Evolutionary conservation across 2,329 filamentous ascomycete species (phyloP).

Genomic region (Arthrobotrys iridis): DNA sequence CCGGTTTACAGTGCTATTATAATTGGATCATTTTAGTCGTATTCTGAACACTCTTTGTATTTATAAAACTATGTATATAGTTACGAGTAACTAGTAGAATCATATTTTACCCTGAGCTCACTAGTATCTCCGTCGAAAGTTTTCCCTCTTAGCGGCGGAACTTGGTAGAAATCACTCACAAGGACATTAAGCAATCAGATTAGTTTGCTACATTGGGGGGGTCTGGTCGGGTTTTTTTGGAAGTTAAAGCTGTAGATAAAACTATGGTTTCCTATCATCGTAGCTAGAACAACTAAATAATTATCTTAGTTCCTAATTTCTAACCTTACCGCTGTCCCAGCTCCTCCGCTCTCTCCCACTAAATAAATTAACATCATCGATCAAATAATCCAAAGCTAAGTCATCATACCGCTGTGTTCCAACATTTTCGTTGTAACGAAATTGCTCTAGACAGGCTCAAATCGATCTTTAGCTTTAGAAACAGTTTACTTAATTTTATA

Average conservation of each 20-base stretch:
- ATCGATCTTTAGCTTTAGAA: neutral
- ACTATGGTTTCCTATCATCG: neutral
- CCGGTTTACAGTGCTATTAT: neutral
- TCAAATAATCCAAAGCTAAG: neutral
- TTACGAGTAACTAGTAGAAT: neutral
- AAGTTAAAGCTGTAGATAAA: neutral
- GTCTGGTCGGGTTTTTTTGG: neutral
- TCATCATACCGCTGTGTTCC: neutral
- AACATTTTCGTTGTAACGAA: neutral
- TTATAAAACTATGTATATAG: neutral
- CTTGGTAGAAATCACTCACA: neutral
- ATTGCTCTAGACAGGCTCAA: neutral
- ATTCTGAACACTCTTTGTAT: neutral
- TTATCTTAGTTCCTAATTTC: neutral
- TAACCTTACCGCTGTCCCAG: neutral
- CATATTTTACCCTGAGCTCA: neutral
- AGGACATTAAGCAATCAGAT: neutral
- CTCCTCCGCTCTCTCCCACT: neutral
- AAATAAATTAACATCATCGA: neutral
- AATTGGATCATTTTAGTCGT: neutral
- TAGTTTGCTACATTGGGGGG: neutral
- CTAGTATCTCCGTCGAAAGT: neutral
- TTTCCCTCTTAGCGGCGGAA: neutral
- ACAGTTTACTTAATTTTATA: neutral
- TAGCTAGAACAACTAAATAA: neutral